Conservation (phyloP, 2,329 filamentous ascomycete genomes). For the Fusarium udum region DNA sequence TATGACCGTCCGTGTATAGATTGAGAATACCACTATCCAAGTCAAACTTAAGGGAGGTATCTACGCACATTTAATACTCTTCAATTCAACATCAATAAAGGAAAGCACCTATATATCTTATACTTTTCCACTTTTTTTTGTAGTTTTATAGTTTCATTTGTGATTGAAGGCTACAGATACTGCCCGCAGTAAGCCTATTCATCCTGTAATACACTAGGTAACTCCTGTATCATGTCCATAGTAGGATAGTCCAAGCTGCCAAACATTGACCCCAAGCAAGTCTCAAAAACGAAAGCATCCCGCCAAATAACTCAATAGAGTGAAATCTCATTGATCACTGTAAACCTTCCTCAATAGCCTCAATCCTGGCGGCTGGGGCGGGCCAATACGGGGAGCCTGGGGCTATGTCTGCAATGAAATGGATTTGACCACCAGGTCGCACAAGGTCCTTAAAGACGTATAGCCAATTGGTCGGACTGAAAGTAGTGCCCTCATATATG, state of each 20-base stretch:
- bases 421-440: background rate
- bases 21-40: background rate
- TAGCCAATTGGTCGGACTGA: background rate
- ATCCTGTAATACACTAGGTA: background rate
- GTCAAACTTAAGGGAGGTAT: too few relatives aligned
- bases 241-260: background rate
- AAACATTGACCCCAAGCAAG: background rate
- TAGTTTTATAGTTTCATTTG: background rate
- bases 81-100: background rate
- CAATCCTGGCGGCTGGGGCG: background rate
- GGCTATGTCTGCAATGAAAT: background rate
- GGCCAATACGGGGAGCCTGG: background rate
- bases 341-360: background rate
- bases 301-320: background rate
- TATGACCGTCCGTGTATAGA: too few relatives aligned
- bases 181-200: background rate
- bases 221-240: background rate
- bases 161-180: background rate
- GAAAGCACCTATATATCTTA: background rate
- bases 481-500: too few relatives aligned
- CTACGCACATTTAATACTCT: background rate
- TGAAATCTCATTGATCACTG: background rate
- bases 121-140: fast-evolving
- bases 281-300: too few relatives aligned
- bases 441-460: background rate